Conservation (phyloP, 176 grass and related monocot genomes). For the Zoysia pacifica region DNA sequence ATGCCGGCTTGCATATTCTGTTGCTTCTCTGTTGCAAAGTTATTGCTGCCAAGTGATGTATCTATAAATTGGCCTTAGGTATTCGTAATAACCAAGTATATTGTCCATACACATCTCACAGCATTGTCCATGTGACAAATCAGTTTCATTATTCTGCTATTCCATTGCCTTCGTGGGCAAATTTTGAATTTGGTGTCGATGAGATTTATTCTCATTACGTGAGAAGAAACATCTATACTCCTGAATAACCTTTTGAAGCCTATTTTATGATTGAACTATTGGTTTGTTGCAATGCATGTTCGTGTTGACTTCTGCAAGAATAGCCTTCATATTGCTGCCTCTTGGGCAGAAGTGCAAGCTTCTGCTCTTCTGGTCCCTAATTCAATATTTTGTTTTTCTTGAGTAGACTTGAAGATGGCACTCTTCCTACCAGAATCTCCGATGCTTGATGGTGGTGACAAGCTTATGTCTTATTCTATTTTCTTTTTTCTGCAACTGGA, state of each 20-base stretch:
- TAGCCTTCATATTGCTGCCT: neutral
- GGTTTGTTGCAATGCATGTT: neutral
- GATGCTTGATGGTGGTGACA: neutral
- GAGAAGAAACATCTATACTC: neutral
- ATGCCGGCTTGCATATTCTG: neutral
- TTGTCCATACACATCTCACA: neutral
- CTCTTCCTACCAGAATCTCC: conserved; percentile 12
- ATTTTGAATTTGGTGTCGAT: neutral
- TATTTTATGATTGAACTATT: neutral
- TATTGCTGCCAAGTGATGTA: too few relatives aligned
- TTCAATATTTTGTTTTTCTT: conserved; percentile 16
- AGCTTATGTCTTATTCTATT: conserved; percentile 5
- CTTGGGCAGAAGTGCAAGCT: too few relatives aligned
- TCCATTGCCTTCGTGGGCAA: too few relatives aligned
- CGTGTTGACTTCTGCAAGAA: neutral
- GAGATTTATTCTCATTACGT: neutral
- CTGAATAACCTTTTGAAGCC: neutral
- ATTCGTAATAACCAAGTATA: neutral
- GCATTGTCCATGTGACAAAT: neutral
- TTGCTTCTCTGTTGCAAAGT: neutral
- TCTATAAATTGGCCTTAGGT: neutral
- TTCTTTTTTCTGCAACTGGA: conserved; percentile 16
- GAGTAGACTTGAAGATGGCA: conserved; percentile 16
- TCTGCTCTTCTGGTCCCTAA: conserved; percentile 12
- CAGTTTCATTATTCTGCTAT: neutral